A percentile compares a stretch with the other conserved stretches of the same genome.
Conservation (phyloP, 768 basidiomycete genomes). For the Kwoniella botswanensis region DNA sequence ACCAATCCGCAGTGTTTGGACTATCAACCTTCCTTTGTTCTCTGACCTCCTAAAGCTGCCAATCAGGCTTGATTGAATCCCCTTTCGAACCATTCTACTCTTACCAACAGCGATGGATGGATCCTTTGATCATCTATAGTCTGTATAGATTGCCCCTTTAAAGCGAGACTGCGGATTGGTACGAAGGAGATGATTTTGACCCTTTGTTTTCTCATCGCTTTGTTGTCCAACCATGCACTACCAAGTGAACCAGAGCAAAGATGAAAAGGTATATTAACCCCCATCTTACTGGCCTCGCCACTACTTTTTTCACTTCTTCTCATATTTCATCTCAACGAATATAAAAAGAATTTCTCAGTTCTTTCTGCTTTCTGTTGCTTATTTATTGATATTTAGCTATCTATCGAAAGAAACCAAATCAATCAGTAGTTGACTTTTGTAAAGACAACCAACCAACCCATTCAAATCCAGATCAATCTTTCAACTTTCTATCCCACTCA, state of each 20-base stretch:
- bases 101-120: not conserved
- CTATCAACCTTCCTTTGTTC: slow-evolving; percentile 3
- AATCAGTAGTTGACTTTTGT: slow-evolving; percentile 9
- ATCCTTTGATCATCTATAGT: not conserved
- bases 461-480: not conserved
- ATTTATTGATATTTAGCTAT: not conserved
- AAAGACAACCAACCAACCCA: slow-evolving; percentile 9
- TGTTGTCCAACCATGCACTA: not conserved
- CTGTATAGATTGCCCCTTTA: not conserved
- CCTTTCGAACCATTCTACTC: not conserved
- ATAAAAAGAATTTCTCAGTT: not conserved
- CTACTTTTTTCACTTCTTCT: slow-evolving; percentile 5
- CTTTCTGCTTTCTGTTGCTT: not conserved
- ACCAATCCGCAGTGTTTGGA: not conserved
- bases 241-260: not conserved
- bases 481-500: not conserved
- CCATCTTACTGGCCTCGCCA: slow-evolving; percentile 10
- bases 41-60: not conserved
- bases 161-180: slow-evolving; percentile 8
- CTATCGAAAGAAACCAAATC: not conserved
- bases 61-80: not conserved
- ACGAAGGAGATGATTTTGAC: not conserved
- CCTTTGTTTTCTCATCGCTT: slow-evolving; percentile 20
- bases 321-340: not conserved
- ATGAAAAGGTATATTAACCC: slow-evolving; percentile 19